Evolutionary conservation across 2,329 filamentous ascomycete species (phyloP), one percentile per base, ranked within the genome.

Genomic region (Dendryphion nanum): DNA sequence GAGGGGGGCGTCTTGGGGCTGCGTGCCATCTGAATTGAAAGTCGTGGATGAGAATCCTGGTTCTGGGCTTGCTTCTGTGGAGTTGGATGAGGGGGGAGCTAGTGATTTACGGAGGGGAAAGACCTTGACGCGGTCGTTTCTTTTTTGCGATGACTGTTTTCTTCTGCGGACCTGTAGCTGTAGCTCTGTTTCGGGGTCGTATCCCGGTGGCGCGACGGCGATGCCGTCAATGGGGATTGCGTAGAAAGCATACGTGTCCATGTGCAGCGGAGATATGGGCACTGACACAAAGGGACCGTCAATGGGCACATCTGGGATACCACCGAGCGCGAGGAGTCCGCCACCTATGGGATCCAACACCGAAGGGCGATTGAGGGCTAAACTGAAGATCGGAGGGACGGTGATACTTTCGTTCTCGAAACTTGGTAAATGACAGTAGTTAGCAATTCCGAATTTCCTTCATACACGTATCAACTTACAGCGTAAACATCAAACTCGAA

Each of bases 301-400:
- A 30, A 47, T 39, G 2, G 37, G 18, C 4, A 58, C 36, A 29
- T 47, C 28, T 1, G 55, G 55, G 30, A 60, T 51, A 21, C 59
- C 56, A 31, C 59, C 57, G 23, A 63, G 49, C n/a, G 59, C 59
- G 4, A 63, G 46, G n/a, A 54, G 32, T 33, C 59, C 57, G 31
- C 57, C 56, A 10, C 35, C 33, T 4, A 18, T 29, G 6, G 51
- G 47, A 10, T 30, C 31, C 2, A 8, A 8, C 5, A 18, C n/a
- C 0, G 46, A 46, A n/a, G 52, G 48, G 15, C 56, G 45, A 28
- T 26, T 40, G 23, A 61, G 47, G 2, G 57, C 56, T 31, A 61
- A 46, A 31, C 41, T 48, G 44, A 59, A 61, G 33, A 60, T 31
- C 4, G 45, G 42, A 0, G 49, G 46, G 13, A 53, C 33, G 15